phyloP scores from a whole-genome alignment of 148 eudicot genomes.

The Rhododendron mucronatum region DNA sequence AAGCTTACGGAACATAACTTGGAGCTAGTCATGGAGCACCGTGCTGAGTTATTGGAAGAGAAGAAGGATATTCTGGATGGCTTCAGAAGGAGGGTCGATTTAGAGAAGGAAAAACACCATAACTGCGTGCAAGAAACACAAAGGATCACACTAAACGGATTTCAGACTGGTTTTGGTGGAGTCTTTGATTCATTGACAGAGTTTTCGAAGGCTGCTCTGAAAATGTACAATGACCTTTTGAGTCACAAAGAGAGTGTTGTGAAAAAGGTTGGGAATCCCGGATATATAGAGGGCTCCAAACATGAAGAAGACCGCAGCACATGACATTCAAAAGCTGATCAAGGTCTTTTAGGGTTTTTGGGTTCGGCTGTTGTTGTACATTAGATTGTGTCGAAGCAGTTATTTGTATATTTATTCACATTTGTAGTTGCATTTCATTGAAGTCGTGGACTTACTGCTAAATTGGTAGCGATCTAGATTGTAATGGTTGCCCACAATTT shows the following conservation, averaged over 20 bases:
- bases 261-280: conserved; percentile 29
- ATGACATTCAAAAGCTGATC: conserved; percentile 17
- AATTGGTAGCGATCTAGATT: not conserved
- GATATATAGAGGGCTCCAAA: conserved; percentile 33
- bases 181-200: conserved; percentile 70
- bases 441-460: not conserved
- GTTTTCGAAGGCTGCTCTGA: conserved; percentile 62
- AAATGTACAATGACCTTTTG: conserved; percentile 62
- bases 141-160: conserved; percentile 69
- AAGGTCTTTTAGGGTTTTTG: conserved; percentile 11
- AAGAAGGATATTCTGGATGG: conserved; percentile 63
- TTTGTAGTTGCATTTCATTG: conserved; percentile 10
- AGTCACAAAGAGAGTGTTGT: conserved; percentile 29
- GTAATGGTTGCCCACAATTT: conserved; percentile 47
- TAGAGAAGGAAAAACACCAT: conserved; percentile 83
- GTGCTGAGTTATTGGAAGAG: conserved; percentile 42
- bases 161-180: conserved; percentile 72
- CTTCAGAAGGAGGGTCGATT: conserved; percentile 49
- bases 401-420: conserved; percentile 46
- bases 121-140: conserved; percentile 74
- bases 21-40: conserved; percentile 38
- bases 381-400: conserved; percentile 64
- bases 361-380: conserved; percentile 34
- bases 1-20: conserved; percentile 47
- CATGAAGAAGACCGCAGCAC: conserved; percentile 34